Evolutionary conservation across 1,139 yeast genomes (phyloP).

Genomic region (Geotrichum armillariae): DNA sequence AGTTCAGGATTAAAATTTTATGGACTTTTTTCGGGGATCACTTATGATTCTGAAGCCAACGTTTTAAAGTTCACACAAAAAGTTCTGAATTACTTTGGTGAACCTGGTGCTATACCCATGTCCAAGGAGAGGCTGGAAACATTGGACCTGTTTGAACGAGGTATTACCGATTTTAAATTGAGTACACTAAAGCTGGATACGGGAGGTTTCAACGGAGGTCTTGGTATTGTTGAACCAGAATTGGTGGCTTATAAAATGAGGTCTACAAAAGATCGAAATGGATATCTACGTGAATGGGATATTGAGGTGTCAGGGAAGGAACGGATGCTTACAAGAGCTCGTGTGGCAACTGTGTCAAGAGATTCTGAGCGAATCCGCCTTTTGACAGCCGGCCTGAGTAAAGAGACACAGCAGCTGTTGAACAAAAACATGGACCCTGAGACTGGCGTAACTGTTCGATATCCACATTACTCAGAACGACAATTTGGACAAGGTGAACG

Average conservation of each 20-base stretch:
- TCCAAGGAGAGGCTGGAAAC: background rate
- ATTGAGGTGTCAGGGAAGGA: conserved; percentile 8
- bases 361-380: conserved; percentile 7
- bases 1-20: background rate
- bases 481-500: background rate
- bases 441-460: conserved; percentile 4
- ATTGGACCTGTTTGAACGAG: conserved; percentile 7
- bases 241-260: background rate
- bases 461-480: background rate
- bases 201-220: too few species aligned
- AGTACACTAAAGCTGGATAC: background rate
- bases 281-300: conserved; percentile 14
- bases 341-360: background rate
- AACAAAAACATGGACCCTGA: conserved; percentile 5
- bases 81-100: conserved; percentile 6
- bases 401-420: conserved; percentile 8
- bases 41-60: background rate
- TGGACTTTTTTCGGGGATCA: conserved; percentile 3
- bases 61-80: background rate
- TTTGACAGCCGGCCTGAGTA: background rate
- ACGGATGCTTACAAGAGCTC: background rate
- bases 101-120: background rate
- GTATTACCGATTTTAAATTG: background rate
- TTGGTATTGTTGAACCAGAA: conserved; percentile 9
- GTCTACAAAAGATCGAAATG: conserved; percentile 3